Evolutionary conservation across 2,329 filamentous ascomycete genomes (phyloP), one percentile per base, ranked within the genome.

Genomic region (Nemania abortiva): DNA sequence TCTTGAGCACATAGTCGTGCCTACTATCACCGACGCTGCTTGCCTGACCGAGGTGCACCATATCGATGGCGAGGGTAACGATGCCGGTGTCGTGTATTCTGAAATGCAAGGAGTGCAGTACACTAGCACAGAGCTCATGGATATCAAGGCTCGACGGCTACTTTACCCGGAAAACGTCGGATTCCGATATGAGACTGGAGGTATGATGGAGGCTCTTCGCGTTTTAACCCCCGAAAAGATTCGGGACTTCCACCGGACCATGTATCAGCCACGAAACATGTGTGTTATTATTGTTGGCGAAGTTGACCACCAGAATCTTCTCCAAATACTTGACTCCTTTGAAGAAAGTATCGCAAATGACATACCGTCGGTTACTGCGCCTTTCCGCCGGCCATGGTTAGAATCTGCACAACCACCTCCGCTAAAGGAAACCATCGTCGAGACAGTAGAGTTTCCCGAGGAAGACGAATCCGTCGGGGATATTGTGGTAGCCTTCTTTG

Each of bases 41-140:
- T 98, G 97, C 79, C 91, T 95, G 73, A 99, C 96, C 2, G 96
- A 99, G 80, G 96, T 99, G 1, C 94, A 97, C 83, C 96, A 99
- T 79, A 89, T 99, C 64, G 94, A 99, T 78, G 95, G 94, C 18
- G 90, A 93, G 73, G 96, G 96, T 65, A 92, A 98, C 72, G 96
- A 99, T 86, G 96, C 96, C 50, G 96, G 94, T 71, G 95, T 98
- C 1, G 96, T 99, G 9, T 99, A 99, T 81, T 98, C 95, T 0
- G 96, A 99, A 82, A 99, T 99, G 96, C 96, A 99, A 81, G 96
- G 91, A 27, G 90, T 97, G 1, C 92, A 98, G 78, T 97, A 97
- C 78, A 91, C 89, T 61, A 90, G 92, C 73, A 85, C 87, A 7
- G 94, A 97, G 79, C 88, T 98, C 67, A 97, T 98, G 88, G 93